These are phyloP conservation scores for Oryza coarctata DNA, from an alignment of 176 grass and related monocot species.

Conservation along the genomic window DNA sequence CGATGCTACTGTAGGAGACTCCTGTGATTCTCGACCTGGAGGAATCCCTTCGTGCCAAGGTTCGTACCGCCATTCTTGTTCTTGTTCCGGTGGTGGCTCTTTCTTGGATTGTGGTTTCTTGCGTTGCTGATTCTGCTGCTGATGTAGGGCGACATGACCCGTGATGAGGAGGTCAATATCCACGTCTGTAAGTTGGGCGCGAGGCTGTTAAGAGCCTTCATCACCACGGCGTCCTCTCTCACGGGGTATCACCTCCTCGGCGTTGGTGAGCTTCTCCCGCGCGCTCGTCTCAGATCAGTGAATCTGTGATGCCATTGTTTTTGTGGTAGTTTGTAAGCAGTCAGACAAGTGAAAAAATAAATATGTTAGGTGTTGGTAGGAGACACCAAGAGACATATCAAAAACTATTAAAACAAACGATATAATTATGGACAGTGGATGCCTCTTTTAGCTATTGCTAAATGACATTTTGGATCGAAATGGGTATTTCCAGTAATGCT, in stretches of 20 bases:
- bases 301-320: neutral
- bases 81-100: neutral
- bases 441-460: neutral
- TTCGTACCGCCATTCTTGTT: neutral
- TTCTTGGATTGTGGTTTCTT: neutral
- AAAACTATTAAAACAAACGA: neutral
- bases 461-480: too few species aligned
- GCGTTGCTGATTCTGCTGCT: neutral
- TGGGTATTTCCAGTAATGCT: too few species aligned
- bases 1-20: neutral
- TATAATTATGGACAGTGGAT: neutral
- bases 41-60: slow-evolving; percentile 6
- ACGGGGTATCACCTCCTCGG: too few species aligned
- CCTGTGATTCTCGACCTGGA: slow-evolving; percentile 30
- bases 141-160: slow-evolving; percentile 30
- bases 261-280: neutral
- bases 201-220: too few species aligned
- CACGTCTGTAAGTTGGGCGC: neutral
- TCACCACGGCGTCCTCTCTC: neutral
- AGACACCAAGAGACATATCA: neutral
- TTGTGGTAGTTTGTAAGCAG: neutral
- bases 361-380: neutral
- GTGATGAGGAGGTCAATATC: neutral
- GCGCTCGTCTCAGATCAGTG: neutral
- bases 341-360: neutral